Evolutionary conservation across 2,329 filamentous ascomycete species (phyloP), one percentile per base, ranked within the genome.

Genomic region (Arthrobotrys sinensis): DNA sequence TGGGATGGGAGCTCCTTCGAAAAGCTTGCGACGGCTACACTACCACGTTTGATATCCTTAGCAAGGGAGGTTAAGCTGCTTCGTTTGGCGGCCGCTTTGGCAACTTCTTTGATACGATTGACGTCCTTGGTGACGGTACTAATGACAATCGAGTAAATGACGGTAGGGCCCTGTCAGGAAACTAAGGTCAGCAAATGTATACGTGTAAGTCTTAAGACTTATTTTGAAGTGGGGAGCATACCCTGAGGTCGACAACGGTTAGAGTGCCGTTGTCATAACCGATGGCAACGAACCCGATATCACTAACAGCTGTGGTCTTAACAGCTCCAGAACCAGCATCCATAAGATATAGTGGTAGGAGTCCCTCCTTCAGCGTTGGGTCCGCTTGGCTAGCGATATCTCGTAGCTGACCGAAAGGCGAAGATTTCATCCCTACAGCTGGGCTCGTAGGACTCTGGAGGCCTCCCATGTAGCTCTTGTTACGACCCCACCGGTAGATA

Each of bases 231-330:
- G 48, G 46, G 46, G 8, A 52, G 43, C 63, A 79, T 80, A 81
- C 81, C 40, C 96, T 90, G 79, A 99, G 87, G 83, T 99, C 96
- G 64, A 98, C 89, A 43, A 99, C 89, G 7, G 89, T 91, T 43
- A 99, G 84, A 80, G 90, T 90, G 1, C 96, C 96, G 45, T 90
- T 89, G 83, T 97, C 92, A 8, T 94, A 97, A 0, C 94, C 96
- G 34, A 92, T 91, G 10, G 91, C 94, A 10, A 97, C 89, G 82
- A 99, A 99, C 0, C 96, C 96, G 11, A 98, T 91, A 83, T 97
- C 93, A n/a, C 94, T 96, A 70, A 96, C 90, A 73, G 93, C 91
- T 43, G 96, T 83, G 0, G 91, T 92, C 21, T 90, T 94, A 36
- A 97, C 90, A 0, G 92, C 87, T 0, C 94, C 96, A 82, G 94